Conservation (phyloP, 306 rosid genomes). For the Vachellia pachyceras region DNA sequence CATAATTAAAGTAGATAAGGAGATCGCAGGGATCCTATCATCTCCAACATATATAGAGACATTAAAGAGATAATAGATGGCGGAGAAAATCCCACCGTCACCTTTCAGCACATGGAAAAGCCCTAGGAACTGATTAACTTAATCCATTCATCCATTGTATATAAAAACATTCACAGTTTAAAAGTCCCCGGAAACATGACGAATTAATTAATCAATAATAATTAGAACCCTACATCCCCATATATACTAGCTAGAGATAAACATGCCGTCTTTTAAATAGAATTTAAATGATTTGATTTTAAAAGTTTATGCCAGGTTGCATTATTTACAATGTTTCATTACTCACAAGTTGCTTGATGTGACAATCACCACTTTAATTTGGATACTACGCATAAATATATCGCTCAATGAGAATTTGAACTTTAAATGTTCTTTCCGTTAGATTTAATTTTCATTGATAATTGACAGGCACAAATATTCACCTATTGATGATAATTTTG, state of each 20-base stretch:
- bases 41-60: too few relatives aligned
- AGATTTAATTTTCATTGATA: too few relatives aligned
- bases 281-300: too few relatives aligned
- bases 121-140: not conserved
- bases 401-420: too few relatives aligned
- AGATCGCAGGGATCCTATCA: too few relatives aligned
- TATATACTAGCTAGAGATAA: conserved; percentile 22
- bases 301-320: not conserved
- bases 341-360: not conserved
- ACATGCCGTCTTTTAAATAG: conserved; percentile 18
- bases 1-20: not conserved
- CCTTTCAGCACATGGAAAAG: conserved; percentile 3
- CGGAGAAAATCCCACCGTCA: not conserved
- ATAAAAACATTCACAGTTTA: not conserved
- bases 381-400: too few relatives aligned
- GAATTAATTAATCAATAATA: not conserved
- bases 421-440: too few relatives aligned
- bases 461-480: too few relatives aligned
- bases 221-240: not conserved
- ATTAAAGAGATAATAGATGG: not conserved
- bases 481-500: too few relatives aligned
- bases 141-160: not conserved
- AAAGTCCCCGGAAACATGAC: not conserved
- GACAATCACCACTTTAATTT: too few relatives aligned
- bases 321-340: not conserved